Evolutionary conservation across 352 stramenopile species (phyloP).

Genomic region (Pythium apleroticum): DNA sequence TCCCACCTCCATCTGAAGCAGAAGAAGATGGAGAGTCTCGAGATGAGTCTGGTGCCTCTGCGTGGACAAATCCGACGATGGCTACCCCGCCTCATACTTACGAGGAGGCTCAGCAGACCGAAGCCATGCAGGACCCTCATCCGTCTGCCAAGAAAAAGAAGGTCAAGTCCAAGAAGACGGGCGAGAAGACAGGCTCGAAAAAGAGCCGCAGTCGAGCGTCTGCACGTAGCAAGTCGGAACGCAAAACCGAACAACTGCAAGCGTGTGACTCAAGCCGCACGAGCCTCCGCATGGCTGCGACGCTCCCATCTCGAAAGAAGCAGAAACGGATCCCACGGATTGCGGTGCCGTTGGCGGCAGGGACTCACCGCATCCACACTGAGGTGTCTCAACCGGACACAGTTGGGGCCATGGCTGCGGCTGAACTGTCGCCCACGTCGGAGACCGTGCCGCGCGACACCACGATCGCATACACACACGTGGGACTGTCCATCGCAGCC

Average conservation of each 20-base stretch:
- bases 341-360: background rate
- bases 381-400: background rate
- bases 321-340: background rate
- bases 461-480: background rate
- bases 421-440: background rate
- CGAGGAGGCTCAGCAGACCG: background rate
- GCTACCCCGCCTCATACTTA: background rate
- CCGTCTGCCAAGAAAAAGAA: background rate
- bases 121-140: background rate
- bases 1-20: background rate
- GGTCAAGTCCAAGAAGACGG: background rate
- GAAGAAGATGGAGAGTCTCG: background rate
- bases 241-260: background rate
- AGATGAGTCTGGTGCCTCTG: background rate
- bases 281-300: background rate
- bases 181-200: background rate
- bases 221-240: background rate
- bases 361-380: background rate
- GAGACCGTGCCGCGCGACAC: background rate
- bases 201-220: background rate
- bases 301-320: background rate
- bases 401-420: background rate
- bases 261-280: background rate
- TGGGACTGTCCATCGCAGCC: background rate
- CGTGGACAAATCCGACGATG: background rate